A percentile compares a stretch with the other conserved stretches of the same genome.
phyloP scores from a whole-genome alignment of 768 basidiomycete genomes.

The Neoboletus brunneissimus region DNA sequence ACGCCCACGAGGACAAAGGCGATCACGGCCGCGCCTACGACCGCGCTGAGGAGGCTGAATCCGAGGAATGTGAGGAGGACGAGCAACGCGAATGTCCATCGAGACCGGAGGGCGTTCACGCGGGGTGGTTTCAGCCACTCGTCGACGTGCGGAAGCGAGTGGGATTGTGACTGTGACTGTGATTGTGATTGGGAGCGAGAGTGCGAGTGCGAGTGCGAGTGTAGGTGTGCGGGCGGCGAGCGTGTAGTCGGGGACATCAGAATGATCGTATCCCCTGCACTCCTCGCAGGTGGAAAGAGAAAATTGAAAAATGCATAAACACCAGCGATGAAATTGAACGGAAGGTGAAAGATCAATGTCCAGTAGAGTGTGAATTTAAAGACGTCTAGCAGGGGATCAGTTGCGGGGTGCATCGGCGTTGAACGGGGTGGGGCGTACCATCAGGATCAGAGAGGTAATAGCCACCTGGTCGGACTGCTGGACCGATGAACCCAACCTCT shows the following conservation, averaged over 20 bases:
- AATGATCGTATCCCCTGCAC: neutral
- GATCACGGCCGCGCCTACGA: constrained; percentile 38
- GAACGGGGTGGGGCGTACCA: constrained; percentile 20
- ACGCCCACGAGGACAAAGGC: constrained; percentile 39
- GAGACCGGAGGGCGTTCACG: constrained; percentile 36
- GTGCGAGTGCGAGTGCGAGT: neutral
- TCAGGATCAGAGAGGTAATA: constrained; percentile 35
- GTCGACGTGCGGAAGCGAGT: neutral
- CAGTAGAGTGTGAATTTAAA: constrained; percentile 48
- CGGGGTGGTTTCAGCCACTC: constrained; percentile 17
- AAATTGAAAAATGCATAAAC: constrained; percentile 43
- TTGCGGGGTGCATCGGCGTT: no score
- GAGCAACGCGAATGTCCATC: constrained; percentile 39
- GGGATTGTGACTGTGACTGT: neutral
- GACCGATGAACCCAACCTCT: constrained; percentile 29
- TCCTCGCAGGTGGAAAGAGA: constrained; percentile 34
- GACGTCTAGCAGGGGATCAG: constrained; percentile 31
- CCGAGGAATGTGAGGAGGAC: constrained; percentile 38
- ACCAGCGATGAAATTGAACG: constrained; percentile 39
- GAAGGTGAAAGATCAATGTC: constrained; percentile 46
- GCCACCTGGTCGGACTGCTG: constrained; percentile 33
- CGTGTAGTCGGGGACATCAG: neutral
- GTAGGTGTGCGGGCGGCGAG: neutral
- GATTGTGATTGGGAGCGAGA: neutral
- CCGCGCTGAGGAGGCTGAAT: constrained; percentile 36